These are phyloP conservation scores for Ascoidea tarda DNA, from an alignment of 805 yeast species.

Conservation along the genomic window DNA sequence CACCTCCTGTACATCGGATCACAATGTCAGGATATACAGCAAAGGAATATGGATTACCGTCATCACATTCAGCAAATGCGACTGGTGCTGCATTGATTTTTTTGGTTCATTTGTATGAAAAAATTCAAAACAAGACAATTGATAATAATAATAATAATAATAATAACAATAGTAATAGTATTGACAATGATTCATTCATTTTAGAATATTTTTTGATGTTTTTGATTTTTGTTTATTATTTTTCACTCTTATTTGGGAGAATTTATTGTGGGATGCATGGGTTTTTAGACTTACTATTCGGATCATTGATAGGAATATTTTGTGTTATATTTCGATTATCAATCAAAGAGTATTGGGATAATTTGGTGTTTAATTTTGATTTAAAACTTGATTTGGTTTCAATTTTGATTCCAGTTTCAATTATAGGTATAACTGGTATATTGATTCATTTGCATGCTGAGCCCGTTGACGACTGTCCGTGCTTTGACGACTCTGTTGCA, in stretches of 20 bases:
- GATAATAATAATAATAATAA: background rate
- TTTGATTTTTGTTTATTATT: conserved; percentile 31
- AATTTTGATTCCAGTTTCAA: conserved; percentile 20
- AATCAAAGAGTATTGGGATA: conserved; percentile 31
- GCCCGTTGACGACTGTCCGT: conserved; percentile 91
- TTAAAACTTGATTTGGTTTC: conserved; percentile 12
- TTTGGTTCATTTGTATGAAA: conserved; percentile 12
- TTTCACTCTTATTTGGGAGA: conserved; percentile 64
- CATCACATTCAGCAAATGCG: conserved; percentile 91
- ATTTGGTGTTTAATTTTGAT: conserved; percentile 19
- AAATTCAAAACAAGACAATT: background rate
- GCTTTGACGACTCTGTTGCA: conserved; percentile 91
- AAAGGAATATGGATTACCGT: conserved; percentile 90
- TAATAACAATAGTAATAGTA: conserved; percentile 1
- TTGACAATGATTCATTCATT: too few relatives aligned
- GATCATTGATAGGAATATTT: conserved; percentile 45
- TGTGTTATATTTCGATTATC: conserved; percentile 33
- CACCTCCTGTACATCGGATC: conserved; percentile 84
- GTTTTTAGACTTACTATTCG: conserved; percentile 56
- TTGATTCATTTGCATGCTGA: conserved; percentile 59
- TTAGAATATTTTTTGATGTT: conserved; percentile 10
- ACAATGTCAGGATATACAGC: conserved; percentile 87
- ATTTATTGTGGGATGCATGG: conserved; percentile 98
- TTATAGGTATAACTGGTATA: conserved; percentile 27
- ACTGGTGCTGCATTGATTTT: conserved; percentile 58